A percentile compares a stretch with the other conserved stretches of the same genome.
Conservation (phyloP, 164 flowering plant species). For the Vitis vinifera region ASM3070453v1 NC_081805.1:4068501-4069000, state of each 20-base stretch:
- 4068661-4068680: no score
- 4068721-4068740: neutral
- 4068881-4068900: slow-evolving; percentile 23
- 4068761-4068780: neutral
- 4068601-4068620: neutral
- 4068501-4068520: no score
- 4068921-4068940: slow-evolving; percentile 83
- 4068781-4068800: neutral
- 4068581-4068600: neutral
- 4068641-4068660: neutral
- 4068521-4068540: no score
- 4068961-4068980: slow-evolving; percentile 65
- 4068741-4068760: neutral
- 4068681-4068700: neutral
- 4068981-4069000: slow-evolving; percentile 57
- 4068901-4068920: slow-evolving; percentile 97
- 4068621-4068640: neutral
- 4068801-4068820: neutral
- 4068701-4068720: neutral
- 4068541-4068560: neutral
- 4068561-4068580: neutral
- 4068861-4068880: neutral
- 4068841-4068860: slow-evolving; percentile 1
- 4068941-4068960: slow-evolving; percentile 89
- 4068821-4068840: neutral